These are phyloP conservation scores for Diophrys sp. DNA, from an alignment of 73 alveolate genomes.

Conservation along the genomic window DNA sequence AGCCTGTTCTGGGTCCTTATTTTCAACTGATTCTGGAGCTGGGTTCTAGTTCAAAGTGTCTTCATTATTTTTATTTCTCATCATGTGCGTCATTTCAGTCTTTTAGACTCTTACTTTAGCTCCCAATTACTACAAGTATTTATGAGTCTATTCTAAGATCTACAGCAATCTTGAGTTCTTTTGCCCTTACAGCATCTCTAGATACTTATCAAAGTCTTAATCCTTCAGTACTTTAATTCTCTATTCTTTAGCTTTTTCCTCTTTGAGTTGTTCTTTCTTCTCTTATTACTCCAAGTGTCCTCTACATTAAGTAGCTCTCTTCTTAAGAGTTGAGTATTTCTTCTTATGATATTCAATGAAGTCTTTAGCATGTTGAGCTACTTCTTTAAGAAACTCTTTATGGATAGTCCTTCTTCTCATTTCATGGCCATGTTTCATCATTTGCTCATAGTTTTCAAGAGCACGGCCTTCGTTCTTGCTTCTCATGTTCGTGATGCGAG, in stretches of 20 bases:
- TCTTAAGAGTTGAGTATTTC: conserved; percentile 70
- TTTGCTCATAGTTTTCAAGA: conserved; percentile 76
- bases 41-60: conserved; percentile 38
- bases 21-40: conserved; percentile 43
- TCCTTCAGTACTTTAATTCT: conserved; percentile 86
- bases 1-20: conserved; percentile 44
- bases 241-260: conserved; percentile 85
- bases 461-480: conserved; percentile 67
- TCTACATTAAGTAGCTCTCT: conserved; percentile 81
- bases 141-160: conserved; percentile 93
- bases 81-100: conserved; percentile 46
- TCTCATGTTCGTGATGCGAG: conserved; percentile 30
- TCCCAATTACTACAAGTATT: conserved; percentile 88
- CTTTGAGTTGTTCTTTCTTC: conserved; percentile 77
- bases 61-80: conserved; percentile 38
- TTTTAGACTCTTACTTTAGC: conserved; percentile 93
- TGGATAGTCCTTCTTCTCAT: conserved; percentile 87
- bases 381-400: conserved; percentile 84
- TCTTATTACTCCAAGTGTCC: conserved; percentile 80
- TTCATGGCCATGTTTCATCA: conserved; percentile 80
- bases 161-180: conserved; percentile 92
- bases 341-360: conserved; percentile 91
- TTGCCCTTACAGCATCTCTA: conserved; percentile 75
- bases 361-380: conserved; percentile 76
- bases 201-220: conserved; percentile 91